Conservation (phyloP, 306 rosid species). For the Cicer judaicum region DNA sequence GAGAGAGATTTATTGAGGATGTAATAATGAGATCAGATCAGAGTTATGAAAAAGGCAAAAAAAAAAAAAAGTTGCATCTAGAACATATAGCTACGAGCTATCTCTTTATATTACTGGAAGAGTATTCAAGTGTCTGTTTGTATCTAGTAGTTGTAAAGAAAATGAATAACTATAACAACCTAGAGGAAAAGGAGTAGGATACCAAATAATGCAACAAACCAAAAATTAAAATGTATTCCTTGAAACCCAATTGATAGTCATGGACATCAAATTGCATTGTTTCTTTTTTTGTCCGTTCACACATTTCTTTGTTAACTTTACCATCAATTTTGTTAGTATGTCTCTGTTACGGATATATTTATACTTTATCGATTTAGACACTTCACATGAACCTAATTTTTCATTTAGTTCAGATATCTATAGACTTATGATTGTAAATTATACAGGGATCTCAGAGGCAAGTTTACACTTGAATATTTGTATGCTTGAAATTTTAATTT, state of each 20-base stretch:
- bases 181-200: slow-evolving; percentile 13
- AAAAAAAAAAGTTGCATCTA: slow-evolving; percentile 6
- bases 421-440: slow-evolving; percentile 42
- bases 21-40: too few species aligned
- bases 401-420: slow-evolving; percentile 24
- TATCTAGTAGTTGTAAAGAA: slow-evolving; percentile 30
- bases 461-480: slow-evolving; percentile 36
- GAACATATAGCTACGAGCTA: too few species aligned
- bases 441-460: slow-evolving; percentile 86
- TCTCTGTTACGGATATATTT: slow-evolving; percentile 6
- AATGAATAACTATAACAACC: slow-evolving; percentile 3
- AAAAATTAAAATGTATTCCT: background rate
- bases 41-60: too few species aligned
- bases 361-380: slow-evolving; percentile 17
- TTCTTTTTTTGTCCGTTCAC: slow-evolving; percentile 11
- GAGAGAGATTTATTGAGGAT: background rate
- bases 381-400: slow-evolving; percentile 8
- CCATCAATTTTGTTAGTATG: background rate
- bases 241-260: slow-evolving; percentile 15
- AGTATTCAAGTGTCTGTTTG: background rate
- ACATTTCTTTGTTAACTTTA: slow-evolving; percentile 16
- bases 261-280: slow-evolving; percentile 25
- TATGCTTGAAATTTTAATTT: slow-evolving; percentile 37
- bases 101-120: slow-evolving; percentile 21
- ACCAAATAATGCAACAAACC: background rate